These are phyloP conservation scores for Coelomomyces lativittatus DNA, from an alignment of 371 early-diverging fungal species.

Conservation along the genomic window DNA sequence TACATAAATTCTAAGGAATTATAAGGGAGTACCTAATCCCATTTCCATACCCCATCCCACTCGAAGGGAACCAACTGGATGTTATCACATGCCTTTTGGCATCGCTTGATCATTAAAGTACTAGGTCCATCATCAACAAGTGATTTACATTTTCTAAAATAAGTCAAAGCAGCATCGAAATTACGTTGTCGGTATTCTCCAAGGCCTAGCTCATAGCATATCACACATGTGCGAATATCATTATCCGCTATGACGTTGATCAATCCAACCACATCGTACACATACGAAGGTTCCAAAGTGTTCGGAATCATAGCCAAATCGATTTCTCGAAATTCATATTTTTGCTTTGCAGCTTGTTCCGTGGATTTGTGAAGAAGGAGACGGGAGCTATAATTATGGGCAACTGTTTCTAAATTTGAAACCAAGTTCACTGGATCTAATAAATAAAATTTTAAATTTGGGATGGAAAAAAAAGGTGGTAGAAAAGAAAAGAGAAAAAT, in stretches of 20 bases:
- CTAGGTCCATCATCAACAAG: neutral
- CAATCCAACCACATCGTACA: neutral
- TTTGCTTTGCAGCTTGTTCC: neutral
- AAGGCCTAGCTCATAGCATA: neutral
- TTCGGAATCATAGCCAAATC: neutral
- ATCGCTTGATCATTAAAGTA: neutral
- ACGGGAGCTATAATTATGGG: neutral
- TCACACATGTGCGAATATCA: neutral
- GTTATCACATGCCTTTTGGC: neutral
- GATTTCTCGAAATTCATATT: neutral
- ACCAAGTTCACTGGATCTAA: neutral
- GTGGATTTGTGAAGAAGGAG: neutral
- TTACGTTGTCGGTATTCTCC: neutral
- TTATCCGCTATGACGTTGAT: neutral
- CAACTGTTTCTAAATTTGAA: neutral
- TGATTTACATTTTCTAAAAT: constrained; percentile 1
- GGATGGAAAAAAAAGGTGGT: too few species aligned
- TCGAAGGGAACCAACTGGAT: neutral
- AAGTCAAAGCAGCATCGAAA: neutral
- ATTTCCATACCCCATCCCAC: constrained; percentile 1
- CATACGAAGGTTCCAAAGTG: neutral
- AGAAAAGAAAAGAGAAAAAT: too few species aligned
- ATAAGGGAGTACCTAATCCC: too few species aligned
- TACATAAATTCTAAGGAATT: too few species aligned
- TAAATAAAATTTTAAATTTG: neutral